Base-by-base conservation (phyloP, 805 yeast species). In the Metschnikowia similis region DNA sequence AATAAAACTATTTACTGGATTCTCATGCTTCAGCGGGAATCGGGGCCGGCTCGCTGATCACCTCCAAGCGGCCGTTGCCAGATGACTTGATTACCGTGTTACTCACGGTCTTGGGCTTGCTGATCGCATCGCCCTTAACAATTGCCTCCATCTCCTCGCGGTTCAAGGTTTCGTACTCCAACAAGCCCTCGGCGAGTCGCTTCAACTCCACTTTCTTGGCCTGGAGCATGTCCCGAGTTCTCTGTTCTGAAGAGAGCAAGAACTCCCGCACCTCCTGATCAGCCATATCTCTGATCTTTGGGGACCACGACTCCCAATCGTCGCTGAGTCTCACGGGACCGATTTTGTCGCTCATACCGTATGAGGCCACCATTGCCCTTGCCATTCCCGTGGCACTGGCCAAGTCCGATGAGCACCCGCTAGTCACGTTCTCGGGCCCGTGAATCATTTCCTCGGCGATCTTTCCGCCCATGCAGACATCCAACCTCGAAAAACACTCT, bases 381-480 rank as follows among this genome's bases (percentile, higher is more conserved):
- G 99, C 99, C 50, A 89, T 90, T 49, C 82, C 77, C 0, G 99
- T 94, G 14, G 99, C 99, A 59, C 79, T 83, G 53, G 85, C 80
- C 61, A 94, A 80, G 68, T 94, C 99, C 8, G 94, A 84, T 1
- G 96, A 86, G 72, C 98, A 94, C 7, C 99, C 99, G 60, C 92
- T 82, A 3, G 98, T 92, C 10, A 94, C 96, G 64, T 91, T 88
- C 49, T 89, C 96, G 41, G 84, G 79, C 1, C 99, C 99, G 64
- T 89, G 88, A 45, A 87, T 78, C 76, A 89, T 75, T 65, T 92
- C 97, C 74, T 94, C 99, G 30, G 99, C 99, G 51, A 90, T 84
- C 67, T 91, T 91, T 56, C 99, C 99, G 53, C 99, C 99, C 99
- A 94, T 94, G 66, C 97, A 90, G 45, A 94, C 99, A 67, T 94